These are phyloP conservation scores for Eucalyptus cloeziana DNA, from an alignment of 345 rosid genomes.

Conservation along the genomic window DNA sequence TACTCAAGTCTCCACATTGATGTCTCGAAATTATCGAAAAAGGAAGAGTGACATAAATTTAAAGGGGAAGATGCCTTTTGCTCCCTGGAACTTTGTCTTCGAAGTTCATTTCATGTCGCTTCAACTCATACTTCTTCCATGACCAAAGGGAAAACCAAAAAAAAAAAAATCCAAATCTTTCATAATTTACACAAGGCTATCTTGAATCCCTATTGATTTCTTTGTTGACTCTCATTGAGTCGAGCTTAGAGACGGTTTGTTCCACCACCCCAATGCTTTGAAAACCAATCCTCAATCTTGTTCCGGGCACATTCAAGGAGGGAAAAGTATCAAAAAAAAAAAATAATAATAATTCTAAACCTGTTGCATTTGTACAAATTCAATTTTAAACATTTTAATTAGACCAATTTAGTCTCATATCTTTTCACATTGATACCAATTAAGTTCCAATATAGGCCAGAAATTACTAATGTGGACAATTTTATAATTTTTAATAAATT, in stretches of 20 bases:
- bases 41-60: not conserved
- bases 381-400: accelerated
- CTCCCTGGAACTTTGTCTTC: accelerated
- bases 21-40: not conserved
- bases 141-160: accelerated
- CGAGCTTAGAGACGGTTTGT: not conserved
- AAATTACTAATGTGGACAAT: no score
- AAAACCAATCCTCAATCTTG: no score
- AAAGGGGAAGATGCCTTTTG: not conserved
- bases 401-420: accelerated
- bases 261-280: not conserved
- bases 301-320: accelerated
- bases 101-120: not conserved
- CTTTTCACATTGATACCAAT: accelerated
- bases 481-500: no score
- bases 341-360: accelerated
- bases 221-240: accelerated
- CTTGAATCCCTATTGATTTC: not conserved
- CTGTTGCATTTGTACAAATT: accelerated
- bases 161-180: not conserved
- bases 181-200: accelerated
- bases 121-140: not conserved
- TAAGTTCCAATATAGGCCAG: accelerated
- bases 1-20: not conserved
- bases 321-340: accelerated